Evolutionary conservation across 768 basidiomycete genomes (phyloP), one percentile per base, ranked within the genome.

Genomic region (Postia placenta): DNA sequence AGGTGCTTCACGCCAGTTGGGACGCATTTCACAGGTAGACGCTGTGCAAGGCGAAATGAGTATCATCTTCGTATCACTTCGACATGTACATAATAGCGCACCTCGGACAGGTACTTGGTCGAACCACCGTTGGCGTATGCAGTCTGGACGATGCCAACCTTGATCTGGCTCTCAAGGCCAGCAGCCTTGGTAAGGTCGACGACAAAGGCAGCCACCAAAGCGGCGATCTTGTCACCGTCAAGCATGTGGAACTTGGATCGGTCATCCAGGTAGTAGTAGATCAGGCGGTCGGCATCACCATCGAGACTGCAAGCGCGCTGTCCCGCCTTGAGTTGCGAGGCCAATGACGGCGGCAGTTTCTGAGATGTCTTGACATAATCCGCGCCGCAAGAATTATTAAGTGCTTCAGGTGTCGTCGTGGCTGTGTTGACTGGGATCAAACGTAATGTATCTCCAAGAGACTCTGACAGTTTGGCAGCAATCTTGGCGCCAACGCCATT

Each of bases 61-160:
- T n/a, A n/a, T n/a, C 26, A 24, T 19, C 45, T 26, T 23, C 26
- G 5, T 22, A 26, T 19, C 5, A 26, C 28, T 33, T 15, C 36
- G 27, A 27, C 5, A 22, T 41, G 2, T 23, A 45, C 46, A 15
- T 51, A 54, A 24, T 53, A 30, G 62, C 80, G 54, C 51, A 92
- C 91, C 67, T 85, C 82, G 14, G 81, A 72, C 38, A 98, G 74
- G 64, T 95, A 98, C 64, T 86, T 90, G 11, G 96, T 99, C 0
- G 95, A 97, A 49, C 82, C 91, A 5, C 96, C 96, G 56, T 99
- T 99, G 26, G 96, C 96, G 65, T 99, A 99, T 2, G 96, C 96
- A 0, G 96, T 99, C 66, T 99, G 96, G 11, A 99, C 93, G 17
- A 97, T 88, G 26, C 96, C 96, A 23, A 97, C 87, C 63, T 86